Conservation (phyloP, 2,329 filamentous ascomycete species). For the Mycosphaerelloides madeirae region DNA sequence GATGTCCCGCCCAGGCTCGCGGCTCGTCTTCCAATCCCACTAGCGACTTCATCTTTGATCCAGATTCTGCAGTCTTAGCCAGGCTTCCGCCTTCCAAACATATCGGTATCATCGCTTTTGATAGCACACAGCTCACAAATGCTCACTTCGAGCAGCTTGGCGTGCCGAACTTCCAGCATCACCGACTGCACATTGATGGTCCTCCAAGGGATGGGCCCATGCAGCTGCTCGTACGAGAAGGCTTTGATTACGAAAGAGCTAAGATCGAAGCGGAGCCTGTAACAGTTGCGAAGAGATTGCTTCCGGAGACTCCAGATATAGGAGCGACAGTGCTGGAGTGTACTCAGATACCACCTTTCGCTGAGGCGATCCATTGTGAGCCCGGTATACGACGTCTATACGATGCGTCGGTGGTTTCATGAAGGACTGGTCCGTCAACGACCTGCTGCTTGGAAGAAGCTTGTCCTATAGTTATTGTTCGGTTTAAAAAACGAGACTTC, state of each 20-base stretch:
- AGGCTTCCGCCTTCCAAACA: conserved; percentile 22
- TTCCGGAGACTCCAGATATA: conserved; percentile 13
- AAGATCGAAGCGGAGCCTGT: conserved; percentile 6
- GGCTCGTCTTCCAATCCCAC: not conserved
- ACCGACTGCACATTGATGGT: conserved; percentile 10
- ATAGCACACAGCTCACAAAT: conserved; percentile 10
- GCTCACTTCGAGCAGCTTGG: conserved; percentile 8
- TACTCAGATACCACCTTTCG: conserved; percentile 37
- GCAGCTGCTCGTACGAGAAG: conserved; percentile 6
- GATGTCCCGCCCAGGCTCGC: not conserved
- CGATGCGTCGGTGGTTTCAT: conserved; percentile 36
- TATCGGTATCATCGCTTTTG: conserved; percentile 27
- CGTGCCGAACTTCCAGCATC: not conserved
- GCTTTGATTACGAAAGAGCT: not conserved
- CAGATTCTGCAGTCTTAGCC: conserved; percentile 34
- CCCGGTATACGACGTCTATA: conserved; percentile 31
- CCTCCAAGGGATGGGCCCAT: conserved; percentile 4
- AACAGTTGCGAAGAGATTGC: not conserved
- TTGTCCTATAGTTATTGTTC: no score
- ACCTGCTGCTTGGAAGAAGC: conserved; percentile 3
- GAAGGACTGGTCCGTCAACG: conserved; percentile 27
- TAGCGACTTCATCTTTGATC: conserved; percentile 32
- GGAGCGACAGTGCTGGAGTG: conserved; percentile 34
- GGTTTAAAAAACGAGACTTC: no score
- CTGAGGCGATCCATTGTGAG: conserved; percentile 30